Base-by-base conservation (phyloP, 768 basidiomycete species). In the Cystobasidiopsis lactophilus region DNA sequence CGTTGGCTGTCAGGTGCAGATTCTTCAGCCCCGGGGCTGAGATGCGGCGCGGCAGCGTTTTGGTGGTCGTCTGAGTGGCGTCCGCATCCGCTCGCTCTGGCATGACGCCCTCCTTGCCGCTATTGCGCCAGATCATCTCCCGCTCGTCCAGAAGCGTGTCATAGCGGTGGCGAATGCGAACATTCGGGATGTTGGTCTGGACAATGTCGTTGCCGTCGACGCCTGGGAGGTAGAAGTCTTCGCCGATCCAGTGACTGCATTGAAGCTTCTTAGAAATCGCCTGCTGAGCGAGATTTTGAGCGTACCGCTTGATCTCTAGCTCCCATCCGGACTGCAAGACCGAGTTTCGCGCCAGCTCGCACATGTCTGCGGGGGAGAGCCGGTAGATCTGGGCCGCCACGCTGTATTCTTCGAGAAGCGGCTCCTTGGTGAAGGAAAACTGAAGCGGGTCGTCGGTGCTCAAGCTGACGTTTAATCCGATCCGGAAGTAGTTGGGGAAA, bases 341-440 rank as follows among this genome's bases (percentile, higher is more conserved):
- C 0, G 86, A 91, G 69, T 98, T 98, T 40, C 93, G 78, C n/a
- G 93, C 93, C 11, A 98, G 75, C 67, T 98, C 93, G 13, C 89
- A 93, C 53, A 98, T 71, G 56, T 71, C 70, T 5, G 70, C 69
- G 0, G 70, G 91, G 0, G 91, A 84, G 49, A 96, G 69, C 68
- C 95, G 96, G 69, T 95, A 93, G 54, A 98, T 96, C 80, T 93
- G 61, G 1, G 93, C 89, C 0, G 93, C 93, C 10, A 96, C 91
- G 44, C 85, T 89, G 64, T 96, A 98, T 64, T 98, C 93, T 63
- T 98, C 93, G 52, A 95, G 68, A 14, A 95, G 67, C 5, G 88
- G 88, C 70, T 95, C 88, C 84, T 93, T 93, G 29, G 93, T 96
- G 68, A 96, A 93, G 69, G 96, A 91, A 70, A 98, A 93, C 68